Base-by-base conservation (phyloP, 2,329 filamentous ascomycete species). In the Rhynchosporium secalis region DNA sequence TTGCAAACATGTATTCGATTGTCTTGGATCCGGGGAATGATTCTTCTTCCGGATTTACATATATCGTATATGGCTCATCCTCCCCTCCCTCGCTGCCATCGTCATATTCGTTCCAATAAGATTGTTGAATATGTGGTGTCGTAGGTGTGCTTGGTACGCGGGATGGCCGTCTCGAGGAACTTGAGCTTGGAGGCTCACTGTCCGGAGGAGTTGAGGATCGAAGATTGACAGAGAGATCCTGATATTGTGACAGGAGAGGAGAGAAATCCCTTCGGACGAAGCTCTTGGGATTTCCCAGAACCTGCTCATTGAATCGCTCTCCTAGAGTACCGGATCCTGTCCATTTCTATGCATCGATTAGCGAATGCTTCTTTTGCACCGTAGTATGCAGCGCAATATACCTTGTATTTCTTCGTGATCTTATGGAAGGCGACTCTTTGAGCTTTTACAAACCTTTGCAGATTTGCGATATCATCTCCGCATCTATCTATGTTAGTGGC, bases 61-160 rank as follows among this genome's bases (percentile, higher is more conserved):
- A 92, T 68, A 95, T 87, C 49, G 85, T 82, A 74, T 92, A 95
- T 36, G 82, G 83, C 41, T 84, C 82, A 48, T 86, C 77, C 2
- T 82, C 85, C 10, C 76, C 77, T 10, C 68, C 74, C 60, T 92
- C 89, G 72, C 91, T 92, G 8, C 89, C 90, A 72, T 93, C 78
- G 68, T 96, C 91, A 74, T 94, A 95, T 74, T 96, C 91, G 74
- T 91, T 94, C 91, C 91, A 96, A 72, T 94, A 95, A 26, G 58
- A 41, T 61, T 71, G 70, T 51, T 51, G 54, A n/a, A 58, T 33
- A 20, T 60, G 56, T 61, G 59, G 54, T 6, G 47, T 20, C 33
- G 45, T 58, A 46, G 56, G 66, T 12, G 59, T 60, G 38, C 68
- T 69, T 38, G 65, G 60, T 62, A 65, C 66, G 13, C 66, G 66